Base-by-base conservation (phyloP, 2,329 filamentous ascomycete genomes). In the Penicillium sp. region DNA sequence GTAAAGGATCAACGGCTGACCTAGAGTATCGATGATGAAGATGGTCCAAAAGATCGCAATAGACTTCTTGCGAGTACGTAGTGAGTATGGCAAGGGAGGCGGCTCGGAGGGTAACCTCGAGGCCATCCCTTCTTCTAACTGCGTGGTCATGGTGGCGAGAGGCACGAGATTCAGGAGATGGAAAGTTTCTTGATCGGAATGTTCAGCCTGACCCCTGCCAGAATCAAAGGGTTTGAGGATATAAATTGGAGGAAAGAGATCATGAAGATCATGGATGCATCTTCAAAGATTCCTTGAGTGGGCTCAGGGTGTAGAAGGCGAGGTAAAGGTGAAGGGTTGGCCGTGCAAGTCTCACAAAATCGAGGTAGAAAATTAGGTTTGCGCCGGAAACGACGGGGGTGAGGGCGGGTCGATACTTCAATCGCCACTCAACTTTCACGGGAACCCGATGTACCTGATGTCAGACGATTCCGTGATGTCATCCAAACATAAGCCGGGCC, bases 11-110 rank as follows among this genome's bases (percentile, higher is more conserved):
- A 83, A 72, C 13, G 81, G 81, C 65, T 81, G 77, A 48, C 70
- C 75, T 50, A 81, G 69, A 43, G 76, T 79, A 65, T 84, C 81
- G 49, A 83, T 58, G 24, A 83, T 60, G 47, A 83, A 80, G 36
- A 84, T 61, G 0, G 68, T 68, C 80, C 80, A 83, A 67, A 83
- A 83, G 52, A 79, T 66, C 34, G 73, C 67, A 51, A 83, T 81
- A 32, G 74, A 70, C 64, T 74, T 76, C 59, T 80, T 80, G 39
- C 80, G 69, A 7, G 73, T 66, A 42, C 71, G 73, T 37, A 82
- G 63, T 24, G 75, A 75, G 66, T 83, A 83, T 25, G 80, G 76
- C 34, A 83, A 70, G 13, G 74, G 70, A 41, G 79, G 79, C 49
- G 69, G 71, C 43, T 63, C 65, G 11, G 50, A 51, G 9, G 56